These are phyloP conservation scores for Diaporthe humulicola DNA, from an alignment of 2,329 filamentous ascomycete species.

Conservation along the genomic window DNA sequence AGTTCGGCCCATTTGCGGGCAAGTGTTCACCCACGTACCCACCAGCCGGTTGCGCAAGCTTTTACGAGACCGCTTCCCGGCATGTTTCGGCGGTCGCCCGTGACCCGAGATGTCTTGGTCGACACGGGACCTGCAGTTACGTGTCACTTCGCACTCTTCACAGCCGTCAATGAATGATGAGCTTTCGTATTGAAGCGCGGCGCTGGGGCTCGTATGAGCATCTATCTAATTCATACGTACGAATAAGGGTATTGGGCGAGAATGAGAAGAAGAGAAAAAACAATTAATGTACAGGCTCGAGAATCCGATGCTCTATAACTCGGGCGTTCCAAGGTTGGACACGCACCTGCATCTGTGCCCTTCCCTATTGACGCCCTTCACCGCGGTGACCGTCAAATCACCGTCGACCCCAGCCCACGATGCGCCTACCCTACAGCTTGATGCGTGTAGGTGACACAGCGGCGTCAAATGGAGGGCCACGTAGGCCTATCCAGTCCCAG, in stretches of 20 bases:
- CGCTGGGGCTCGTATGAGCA: background rate
- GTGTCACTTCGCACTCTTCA: background rate
- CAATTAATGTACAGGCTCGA: conserved; percentile 7
- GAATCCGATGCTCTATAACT: background rate
- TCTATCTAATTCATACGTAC: conserved; percentile 1
- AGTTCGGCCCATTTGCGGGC: background rate
- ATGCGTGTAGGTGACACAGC: background rate
- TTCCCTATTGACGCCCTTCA: background rate
- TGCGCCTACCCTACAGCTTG: background rate
- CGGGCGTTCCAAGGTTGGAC: background rate
- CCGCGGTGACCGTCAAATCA: background rate
- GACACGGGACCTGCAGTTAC: background rate
- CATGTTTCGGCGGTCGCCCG: background rate
- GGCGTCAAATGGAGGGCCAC: background rate
- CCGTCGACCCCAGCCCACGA: background rate
- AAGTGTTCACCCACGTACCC: conserved; percentile 8
- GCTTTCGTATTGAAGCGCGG: background rate
- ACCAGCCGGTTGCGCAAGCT: background rate
- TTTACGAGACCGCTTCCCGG: conserved; percentile 5
- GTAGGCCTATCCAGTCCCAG: background rate
- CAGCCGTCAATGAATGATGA: background rate
- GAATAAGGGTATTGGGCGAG: conserved; percentile 8
- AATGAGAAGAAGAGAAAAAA: background rate
- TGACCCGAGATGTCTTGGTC: background rate
- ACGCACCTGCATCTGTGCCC: background rate